Evolutionary conservation across 768 basidiomycete genomes (phyloP).

Genomic region (Boletus tylopilopsis): DNA sequence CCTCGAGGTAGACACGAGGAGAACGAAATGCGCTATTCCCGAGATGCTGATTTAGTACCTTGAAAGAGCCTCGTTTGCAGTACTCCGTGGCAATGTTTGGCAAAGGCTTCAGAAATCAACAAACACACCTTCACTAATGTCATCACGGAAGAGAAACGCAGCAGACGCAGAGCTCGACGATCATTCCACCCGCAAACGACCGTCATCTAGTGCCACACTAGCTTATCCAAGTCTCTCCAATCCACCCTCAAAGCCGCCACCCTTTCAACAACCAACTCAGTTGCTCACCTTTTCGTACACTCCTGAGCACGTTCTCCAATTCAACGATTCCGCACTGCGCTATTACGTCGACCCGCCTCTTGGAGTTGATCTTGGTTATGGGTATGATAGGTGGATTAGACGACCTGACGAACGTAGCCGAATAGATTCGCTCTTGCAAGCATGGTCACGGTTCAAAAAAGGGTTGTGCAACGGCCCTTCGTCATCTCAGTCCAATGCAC

Average conservation of each 20-base stretch:
- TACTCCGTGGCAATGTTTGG: constrained; percentile 27
- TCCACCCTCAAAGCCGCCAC: constrained; percentile 24
- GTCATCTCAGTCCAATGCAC: constrained; percentile 18
- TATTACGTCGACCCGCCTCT: constrained; percentile 69
- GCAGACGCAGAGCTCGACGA: constrained; percentile 14
- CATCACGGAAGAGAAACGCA: constrained; percentile 25
- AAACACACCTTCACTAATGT: not conserved
- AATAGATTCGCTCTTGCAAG: constrained; percentile 64
- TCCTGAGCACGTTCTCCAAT: constrained; percentile 51
- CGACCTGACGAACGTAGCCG: constrained; percentile 63
- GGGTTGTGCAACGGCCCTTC: constrained; percentile 33
- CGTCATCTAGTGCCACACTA: constrained; percentile 2
- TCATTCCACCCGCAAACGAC: not conserved
- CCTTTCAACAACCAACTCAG: constrained; percentile 69
- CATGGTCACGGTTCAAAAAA: constrained; percentile 43
- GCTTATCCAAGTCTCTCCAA: constrained; percentile 24
- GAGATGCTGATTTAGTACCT: constrained; percentile 1
- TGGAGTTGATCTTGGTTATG: constrained; percentile 61
- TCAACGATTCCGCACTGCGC: constrained; percentile 64
- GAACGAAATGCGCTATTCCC: not conserved
- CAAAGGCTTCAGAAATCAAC: constrained; percentile 20
- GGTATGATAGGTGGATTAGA: constrained; percentile 71
- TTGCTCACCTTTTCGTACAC: constrained; percentile 73
- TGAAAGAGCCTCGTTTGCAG: too few relatives aligned
- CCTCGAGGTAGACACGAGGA: constrained; percentile 26